Percentiles rank a stretch among this genome's conserved stretches.
Evolutionary conservation across 495 filamentous ascomycete genomes (phyloP).

Genomic region (Cercophora samala): DNA sequence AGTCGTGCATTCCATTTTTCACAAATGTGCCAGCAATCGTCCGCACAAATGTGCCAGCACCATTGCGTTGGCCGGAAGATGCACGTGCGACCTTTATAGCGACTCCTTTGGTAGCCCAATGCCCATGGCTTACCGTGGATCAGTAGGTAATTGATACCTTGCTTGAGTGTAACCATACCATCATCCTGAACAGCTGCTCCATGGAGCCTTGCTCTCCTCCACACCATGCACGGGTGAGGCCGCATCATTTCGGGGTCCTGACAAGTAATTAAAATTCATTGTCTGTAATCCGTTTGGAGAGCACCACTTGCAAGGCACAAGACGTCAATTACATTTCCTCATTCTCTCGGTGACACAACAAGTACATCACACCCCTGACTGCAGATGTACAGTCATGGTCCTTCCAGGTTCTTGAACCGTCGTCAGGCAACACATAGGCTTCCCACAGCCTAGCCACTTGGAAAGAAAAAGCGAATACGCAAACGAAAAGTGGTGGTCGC

Average conservation of each 20-base stretch:
- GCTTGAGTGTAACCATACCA: no score
- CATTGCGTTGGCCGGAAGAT: not conserved
- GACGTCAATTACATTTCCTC: not conserved
- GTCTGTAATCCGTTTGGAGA: no score
- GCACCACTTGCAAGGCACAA: not conserved
- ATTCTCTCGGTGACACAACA: conserved; percentile 2
- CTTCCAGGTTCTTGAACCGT: not conserved
- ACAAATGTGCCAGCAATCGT: not conserved
- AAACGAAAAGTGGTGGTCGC: not conserved
- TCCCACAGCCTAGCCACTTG: not conserved
- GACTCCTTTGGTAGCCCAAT: no score
- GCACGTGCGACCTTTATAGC: no score
- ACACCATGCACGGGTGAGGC: no score
- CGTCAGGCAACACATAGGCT: not conserved
- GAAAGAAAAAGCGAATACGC: not conserved
- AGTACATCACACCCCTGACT: not conserved
- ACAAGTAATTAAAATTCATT: no score
- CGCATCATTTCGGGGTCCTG: no score
- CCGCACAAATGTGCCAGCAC: not conserved
- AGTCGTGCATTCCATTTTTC: no score
- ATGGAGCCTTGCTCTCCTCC: no score
- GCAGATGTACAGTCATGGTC: not conserved
- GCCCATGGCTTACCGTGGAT: no score
- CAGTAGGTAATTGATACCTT: no score
- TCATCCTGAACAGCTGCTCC: no score